Evolutionary conservation across 1,284 basidiomycete species (phyloP), one percentile per base, ranked within the genome.

Genomic region (Cryptococcus sp.): DNA sequence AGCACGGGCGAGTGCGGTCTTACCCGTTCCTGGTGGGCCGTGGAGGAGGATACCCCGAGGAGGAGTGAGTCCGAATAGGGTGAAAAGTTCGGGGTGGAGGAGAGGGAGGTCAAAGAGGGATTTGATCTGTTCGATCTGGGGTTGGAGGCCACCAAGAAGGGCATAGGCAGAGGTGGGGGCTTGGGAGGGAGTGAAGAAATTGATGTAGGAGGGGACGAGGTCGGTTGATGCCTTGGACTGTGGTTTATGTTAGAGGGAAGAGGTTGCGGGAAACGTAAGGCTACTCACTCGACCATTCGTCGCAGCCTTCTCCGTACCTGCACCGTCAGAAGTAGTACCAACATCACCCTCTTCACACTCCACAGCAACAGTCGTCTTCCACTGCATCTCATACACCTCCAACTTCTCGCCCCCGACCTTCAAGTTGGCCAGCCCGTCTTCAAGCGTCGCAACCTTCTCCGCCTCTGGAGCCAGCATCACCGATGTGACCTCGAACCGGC

Each of bases 71-170:
- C 92, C 90, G 70, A 98, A 95, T 67, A 89, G 85, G 0, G 81
- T 82, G 78, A 95, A 98, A 15, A 98, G 82, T 53, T 94, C 89
- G 5, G 96, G 96, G 37, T 87, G 85, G 20, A 84, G 88, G 47
- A 98, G 81, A 1, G 96, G 96, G 53, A 98, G 87, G 69, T 98
- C 95, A 40, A 99, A 84, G n/a, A 99, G 83, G 66, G 93, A 88
- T 39, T 89, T 85, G 61, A 99, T 90, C 73, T 91, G 86, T 52
- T 85, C 80, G 60, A 99, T 94, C 70, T 97, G 93, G 62, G 84
- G 83, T 65, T 87, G 83, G 24, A 98, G 82, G 2, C 96, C 96
- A 24, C 96, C 96, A 16, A 99, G 86, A 15, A 84, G 82, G 16
- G 85, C 80, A 70, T 83, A 84, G 0, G 80, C 63, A n/a, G 65